Evolutionary conservation across 1,139 yeast genomes (phyloP).

Genomic region (Yamadazyma triangularis): DNA sequence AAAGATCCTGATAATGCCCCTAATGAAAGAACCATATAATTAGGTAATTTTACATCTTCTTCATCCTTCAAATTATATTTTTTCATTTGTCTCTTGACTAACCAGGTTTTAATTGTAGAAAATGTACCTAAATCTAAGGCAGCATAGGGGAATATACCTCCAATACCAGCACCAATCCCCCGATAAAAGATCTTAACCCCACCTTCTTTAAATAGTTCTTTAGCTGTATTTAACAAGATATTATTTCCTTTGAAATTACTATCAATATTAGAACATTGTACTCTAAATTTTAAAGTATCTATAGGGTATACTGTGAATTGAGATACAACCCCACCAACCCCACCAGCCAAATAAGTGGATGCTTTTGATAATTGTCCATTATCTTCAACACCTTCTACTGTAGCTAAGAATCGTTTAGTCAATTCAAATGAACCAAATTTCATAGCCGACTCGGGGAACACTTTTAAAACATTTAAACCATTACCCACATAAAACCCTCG

Average conservation of each 20-base stretch:
- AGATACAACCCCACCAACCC: constrained; percentile 90
- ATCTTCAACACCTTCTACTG: constrained; percentile 72
- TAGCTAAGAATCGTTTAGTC: constrained; percentile 71
- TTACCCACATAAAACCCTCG: constrained; percentile 90
- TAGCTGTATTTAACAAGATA: constrained; percentile 62
- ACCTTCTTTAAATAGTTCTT: constrained; percentile 72
- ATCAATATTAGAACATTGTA: constrained; percentile 73
- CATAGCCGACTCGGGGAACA: constrained; percentile 96
- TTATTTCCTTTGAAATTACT: constrained; percentile 55
- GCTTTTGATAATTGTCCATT: constrained; percentile 66
- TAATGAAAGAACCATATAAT: constrained; percentile 74
- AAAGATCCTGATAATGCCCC: constrained; percentile 95
- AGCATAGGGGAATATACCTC: constrained; percentile 96
- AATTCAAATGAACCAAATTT: constrained; percentile 95
- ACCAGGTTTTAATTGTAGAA: constrained; percentile 76
- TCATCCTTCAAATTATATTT: constrained; percentile 13
- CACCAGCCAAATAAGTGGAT: constrained; percentile 89
- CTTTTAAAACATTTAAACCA: constrained; percentile 89
- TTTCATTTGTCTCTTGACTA: constrained; percentile 60
- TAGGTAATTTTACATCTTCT: constrained; percentile 69
- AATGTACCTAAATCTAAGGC: constrained; percentile 95
- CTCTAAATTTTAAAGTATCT: constrained; percentile 86
- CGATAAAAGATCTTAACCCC: constrained; percentile 78
- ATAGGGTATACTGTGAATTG: constrained; percentile 93
- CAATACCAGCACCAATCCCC: constrained; percentile 80